Percentiles rank a stretch among this genome's conserved stretches.
Conservation (phyloP, 2,329 filamentous ascomycete species). For the Epichloe uncinata region DNA sequence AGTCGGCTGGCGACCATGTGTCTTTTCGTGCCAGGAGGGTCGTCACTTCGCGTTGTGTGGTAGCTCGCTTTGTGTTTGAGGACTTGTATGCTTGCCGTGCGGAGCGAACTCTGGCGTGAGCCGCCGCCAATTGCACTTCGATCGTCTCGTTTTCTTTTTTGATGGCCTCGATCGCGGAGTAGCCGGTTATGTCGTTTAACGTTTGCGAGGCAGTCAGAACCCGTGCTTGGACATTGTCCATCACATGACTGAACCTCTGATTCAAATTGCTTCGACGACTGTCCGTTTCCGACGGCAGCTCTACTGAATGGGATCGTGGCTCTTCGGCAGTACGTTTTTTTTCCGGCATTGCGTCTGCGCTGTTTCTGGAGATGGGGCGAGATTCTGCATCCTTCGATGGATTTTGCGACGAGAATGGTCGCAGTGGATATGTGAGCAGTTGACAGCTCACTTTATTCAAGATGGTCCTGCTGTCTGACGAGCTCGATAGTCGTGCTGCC, state of each 20-base stretch:
- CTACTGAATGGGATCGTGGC: constrained; percentile 3
- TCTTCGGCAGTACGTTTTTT: constrained; percentile 1
- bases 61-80: constrained; percentile 71
- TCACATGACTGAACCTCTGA: constrained; percentile 36
- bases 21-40: constrained; percentile 88
- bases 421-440: constrained; percentile 3
- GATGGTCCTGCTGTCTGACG: not conserved
- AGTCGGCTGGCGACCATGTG: constrained; percentile 72
- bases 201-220: constrained; percentile 75
- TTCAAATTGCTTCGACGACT: constrained; percentile 20
- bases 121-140: constrained; percentile 42
- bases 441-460: not conserved
- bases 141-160: constrained; percentile 64
- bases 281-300: constrained; percentile 21
- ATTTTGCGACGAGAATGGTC: constrained; percentile 16
- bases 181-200: constrained; percentile 89
- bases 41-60: constrained; percentile 90
- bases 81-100: constrained; percentile 67
- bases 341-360: not conserved
- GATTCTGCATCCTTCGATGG: constrained; percentile 8
- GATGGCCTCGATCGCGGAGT: constrained; percentile 77
- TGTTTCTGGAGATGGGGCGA: not conserved
- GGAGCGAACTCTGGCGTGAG: constrained; percentile 53
- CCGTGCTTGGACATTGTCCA: constrained; percentile 82
- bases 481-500: not conserved